phyloP scores from a whole-genome alignment of 2,329 filamentous ascomycete genomes.

The Sporothrix schenckii region DNA sequence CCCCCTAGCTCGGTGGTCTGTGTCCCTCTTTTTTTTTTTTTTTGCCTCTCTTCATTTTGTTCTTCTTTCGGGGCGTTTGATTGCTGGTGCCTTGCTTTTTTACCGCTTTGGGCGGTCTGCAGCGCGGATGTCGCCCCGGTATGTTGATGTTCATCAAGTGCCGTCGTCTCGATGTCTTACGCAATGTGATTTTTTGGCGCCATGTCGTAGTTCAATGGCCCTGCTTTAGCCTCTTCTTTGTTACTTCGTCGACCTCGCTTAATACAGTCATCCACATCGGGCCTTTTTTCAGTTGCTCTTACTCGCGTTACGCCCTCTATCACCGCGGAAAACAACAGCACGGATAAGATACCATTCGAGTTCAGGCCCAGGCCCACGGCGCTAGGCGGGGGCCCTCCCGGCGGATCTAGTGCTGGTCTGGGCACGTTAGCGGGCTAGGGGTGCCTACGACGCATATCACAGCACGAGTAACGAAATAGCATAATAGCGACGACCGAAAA shows the following conservation, averaged over 20 bases:
- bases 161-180: neutral
- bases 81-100: neutral
- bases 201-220: neutral
- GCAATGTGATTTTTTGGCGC: too few relatives aligned
- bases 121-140: neutral
- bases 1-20: too few relatives aligned
- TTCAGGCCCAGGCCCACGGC: neutral
- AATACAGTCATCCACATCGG: neutral
- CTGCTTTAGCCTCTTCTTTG: too few relatives aligned
- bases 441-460: too few relatives aligned
- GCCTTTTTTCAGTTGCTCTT: neutral
- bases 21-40: too few relatives aligned
- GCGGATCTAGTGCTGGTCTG: slow-evolving; percentile 10
- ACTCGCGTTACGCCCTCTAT: neutral
- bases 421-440: neutral
- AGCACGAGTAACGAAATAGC: neutral
- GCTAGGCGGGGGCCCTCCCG: neutral
- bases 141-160: neutral
- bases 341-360: neutral
- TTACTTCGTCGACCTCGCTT: too few relatives aligned
- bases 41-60: too few relatives aligned
- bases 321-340: neutral
- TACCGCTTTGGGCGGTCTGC: slow-evolving; percentile 3
- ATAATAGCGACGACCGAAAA: neutral
- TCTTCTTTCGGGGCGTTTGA: neutral